Evolutionary conservation across 352 stramenopile species (phyloP), one percentile per base, ranked within the genome.

Genomic region (Phytopythium delawarense): DNA sequence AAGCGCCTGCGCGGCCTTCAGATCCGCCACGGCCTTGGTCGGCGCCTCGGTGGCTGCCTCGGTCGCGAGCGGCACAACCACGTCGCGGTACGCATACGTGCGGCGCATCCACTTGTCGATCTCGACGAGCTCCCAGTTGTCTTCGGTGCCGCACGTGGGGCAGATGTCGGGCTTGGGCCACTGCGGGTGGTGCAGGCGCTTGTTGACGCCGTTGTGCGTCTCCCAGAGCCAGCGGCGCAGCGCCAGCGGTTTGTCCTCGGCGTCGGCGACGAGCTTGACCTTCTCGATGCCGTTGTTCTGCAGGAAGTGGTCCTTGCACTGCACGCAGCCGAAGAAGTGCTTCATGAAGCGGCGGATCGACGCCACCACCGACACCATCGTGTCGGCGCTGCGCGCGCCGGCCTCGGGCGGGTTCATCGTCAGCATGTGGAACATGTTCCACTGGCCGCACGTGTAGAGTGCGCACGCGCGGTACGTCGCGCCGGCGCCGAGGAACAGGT

Each of bases 401-500:
- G 61, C 70, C 63, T 80, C 75, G 2, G 67, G 69, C 11, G 79
- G 82, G 56, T 89, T 91, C 67, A 94, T 75, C 20, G 80, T 92
- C 58, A 94, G 64, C 82, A 94, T 88, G 74, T 94, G 84, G 68
- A 94, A 94, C 79, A 94, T 89, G 49, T 78, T 94, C 84, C 84
- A 94, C 68, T 94, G 84, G 1, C 84, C 84, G 54, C 84, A 94
- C 46, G 84, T 94, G 66, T 94, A 94, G 28, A 88, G 62, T 25
- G 83, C 84, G 40, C 84, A 94, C 2, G 84, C 79, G 25, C 74
- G 74, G 63, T 94, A 94, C 1, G 76, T 71, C 18, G 76, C 74
- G 25, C 84, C 84, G 48, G 88, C 63, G 30, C 84, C 84, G 7
- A 79, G 7, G 58, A 94, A 94, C 59, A 92, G 61, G 50, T 87